Conservation (phyloP, 768 basidiomycete species). For the Tricholoma matsutake region DNA sequence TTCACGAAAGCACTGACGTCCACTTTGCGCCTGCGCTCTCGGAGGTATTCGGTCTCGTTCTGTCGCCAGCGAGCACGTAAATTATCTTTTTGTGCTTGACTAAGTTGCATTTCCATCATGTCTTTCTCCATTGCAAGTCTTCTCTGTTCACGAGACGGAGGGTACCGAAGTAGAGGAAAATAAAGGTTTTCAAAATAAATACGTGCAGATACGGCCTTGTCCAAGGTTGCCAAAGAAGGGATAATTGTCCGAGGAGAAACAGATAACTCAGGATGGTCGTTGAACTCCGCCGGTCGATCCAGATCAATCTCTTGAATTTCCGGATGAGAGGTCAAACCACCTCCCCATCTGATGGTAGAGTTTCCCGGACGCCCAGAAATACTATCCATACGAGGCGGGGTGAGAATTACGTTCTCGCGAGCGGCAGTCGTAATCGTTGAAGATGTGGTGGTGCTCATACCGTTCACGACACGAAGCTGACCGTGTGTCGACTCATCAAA, state of each 20-base stretch:
- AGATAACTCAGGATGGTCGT: constrained; percentile 28
- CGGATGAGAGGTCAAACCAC: constrained; percentile 60
- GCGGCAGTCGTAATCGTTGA: constrained; percentile 76
- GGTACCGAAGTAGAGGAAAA: constrained; percentile 81
- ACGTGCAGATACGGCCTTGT: constrained; percentile 88
- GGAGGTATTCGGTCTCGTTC: constrained; percentile 89
- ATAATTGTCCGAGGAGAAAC: constrained; percentile 59
- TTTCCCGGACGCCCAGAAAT: constrained; percentile 55
- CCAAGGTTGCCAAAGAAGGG: constrained; percentile 87
- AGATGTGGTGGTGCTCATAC: constrained; percentile 60
- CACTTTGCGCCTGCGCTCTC: constrained; percentile 79
- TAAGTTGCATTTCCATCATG: constrained; percentile 71
- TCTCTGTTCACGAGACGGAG: constrained; percentile 83
- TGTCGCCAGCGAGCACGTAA: constrained; percentile 74
- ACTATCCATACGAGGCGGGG: constrained; percentile 42
- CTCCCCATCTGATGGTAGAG: constrained; percentile 59
- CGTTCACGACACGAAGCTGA: constrained; percentile 78
- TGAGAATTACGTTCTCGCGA: constrained; percentile 57
- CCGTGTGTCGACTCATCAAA: constrained; percentile 42
- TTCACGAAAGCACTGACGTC: constrained; percentile 83
- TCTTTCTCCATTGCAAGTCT: constrained; percentile 85
- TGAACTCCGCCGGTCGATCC: constrained; percentile 28
- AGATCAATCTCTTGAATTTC: constrained; percentile 63
- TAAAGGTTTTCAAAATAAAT: constrained; percentile 94
- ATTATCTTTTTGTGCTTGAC: constrained; percentile 65